These are phyloP conservation scores for Chlorencoelia australis DNA, from an alignment of 2,329 filamentous ascomycete species.

Conservation along the genomic window DNA sequence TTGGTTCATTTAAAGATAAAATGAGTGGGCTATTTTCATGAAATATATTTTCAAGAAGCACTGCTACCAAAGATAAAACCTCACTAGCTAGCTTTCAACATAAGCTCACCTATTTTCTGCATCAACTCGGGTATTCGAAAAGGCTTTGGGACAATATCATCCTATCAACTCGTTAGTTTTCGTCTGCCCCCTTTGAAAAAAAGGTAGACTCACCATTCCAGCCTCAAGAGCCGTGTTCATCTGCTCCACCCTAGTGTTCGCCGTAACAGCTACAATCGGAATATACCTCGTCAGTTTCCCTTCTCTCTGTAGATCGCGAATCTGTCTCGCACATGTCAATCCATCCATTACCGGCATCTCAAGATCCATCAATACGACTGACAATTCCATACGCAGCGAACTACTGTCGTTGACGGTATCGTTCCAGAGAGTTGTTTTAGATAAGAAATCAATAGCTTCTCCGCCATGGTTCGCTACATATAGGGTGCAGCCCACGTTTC, in stretches of 20 bases:
- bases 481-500: constrained; percentile 30
- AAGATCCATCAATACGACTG: constrained; percentile 63
- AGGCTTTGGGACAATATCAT: constrained; percentile 71
- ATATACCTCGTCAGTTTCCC: constrained; percentile 39
- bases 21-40: too few species aligned
- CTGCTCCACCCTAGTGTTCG: constrained; percentile 22
- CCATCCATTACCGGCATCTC: constrained; percentile 70
- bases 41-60: too few species aligned
- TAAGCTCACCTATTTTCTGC: constrained; percentile 49
- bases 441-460: constrained; percentile 38
- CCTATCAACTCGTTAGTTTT: too few species aligned
- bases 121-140: constrained; percentile 66
- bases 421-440: constrained; percentile 11
- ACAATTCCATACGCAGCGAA: too few species aligned
- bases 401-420: constrained; percentile 2
- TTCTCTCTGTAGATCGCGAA: constrained; percentile 45
- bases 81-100: too few species aligned
- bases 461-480: constrained; percentile 47
- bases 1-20: too few species aligned
- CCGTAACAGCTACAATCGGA: constrained; percentile 26
- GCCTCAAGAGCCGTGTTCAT: constrained; percentile 16
- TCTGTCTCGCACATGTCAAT: constrained; percentile 52
- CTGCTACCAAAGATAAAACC: too few species aligned
- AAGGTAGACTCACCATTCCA: constrained; percentile 42
- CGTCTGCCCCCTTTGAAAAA: too few species aligned